Conservation (phyloP, 2,329 filamentous ascomycete genomes). For the Nigrospora osmanthi region DNA sequence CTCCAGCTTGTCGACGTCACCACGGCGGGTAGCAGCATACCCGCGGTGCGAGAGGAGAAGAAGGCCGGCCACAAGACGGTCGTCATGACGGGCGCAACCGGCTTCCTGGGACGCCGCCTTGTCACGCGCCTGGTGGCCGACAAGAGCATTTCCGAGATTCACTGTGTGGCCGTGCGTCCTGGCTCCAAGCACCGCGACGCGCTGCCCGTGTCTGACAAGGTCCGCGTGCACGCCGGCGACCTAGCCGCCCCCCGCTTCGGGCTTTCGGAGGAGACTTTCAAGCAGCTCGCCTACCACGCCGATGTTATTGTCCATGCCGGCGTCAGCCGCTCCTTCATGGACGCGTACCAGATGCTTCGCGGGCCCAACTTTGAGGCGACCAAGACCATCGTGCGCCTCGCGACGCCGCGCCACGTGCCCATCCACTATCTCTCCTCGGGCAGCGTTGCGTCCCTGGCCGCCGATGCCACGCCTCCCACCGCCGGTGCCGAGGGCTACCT, state of each 20-base stretch:
- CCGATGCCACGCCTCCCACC: not conserved
- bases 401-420: not conserved
- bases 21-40: not conserved
- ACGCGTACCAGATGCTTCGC: not conserved
- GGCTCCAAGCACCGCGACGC: not conserved
- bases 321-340: not conserved
- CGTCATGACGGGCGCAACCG: slow-evolving; percentile 10
- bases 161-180: slow-evolving; percentile 12
- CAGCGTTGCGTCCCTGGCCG: not conserved
- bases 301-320: not conserved
- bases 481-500: not conserved
- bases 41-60: too few species aligned
- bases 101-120: slow-evolving; percentile 5
- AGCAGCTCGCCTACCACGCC: not conserved
- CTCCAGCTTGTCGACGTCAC: not conserved
- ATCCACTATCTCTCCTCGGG: not conserved
- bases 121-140: slow-evolving; percentile 1
- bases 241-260: not conserved
- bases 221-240: not conserved
- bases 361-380: not conserved
- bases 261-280: not conserved
- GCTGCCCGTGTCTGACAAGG: not conserved
- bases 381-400: not conserved
- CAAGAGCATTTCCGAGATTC: slow-evolving; percentile 3
- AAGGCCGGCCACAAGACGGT: not conserved